Evolutionary conservation across 106 monocot genomes (phyloP).

Genomic region (Narthecium ossifragum): DNA sequence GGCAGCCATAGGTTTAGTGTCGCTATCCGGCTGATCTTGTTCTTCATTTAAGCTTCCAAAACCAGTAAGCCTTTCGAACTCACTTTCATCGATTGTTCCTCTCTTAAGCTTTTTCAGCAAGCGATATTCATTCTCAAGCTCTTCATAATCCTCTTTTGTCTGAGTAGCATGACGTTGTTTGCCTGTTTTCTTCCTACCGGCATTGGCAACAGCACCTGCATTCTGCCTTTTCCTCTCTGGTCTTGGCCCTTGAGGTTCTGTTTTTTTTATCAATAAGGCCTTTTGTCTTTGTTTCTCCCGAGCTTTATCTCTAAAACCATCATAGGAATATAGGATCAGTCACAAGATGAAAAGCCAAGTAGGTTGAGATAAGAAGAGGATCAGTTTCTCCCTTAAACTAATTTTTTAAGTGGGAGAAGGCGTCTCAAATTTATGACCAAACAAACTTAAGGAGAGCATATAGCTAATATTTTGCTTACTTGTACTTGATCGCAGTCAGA

Average conservation of each 20-base stretch:
- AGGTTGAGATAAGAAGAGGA: neutral
- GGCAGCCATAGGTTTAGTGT: no score
- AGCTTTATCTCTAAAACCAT: constrained; percentile 53
- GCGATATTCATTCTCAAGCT: constrained; percentile 77
- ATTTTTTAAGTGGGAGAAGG: neutral
- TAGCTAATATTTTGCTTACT: constrained; percentile 65
- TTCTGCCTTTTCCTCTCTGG: constrained; percentile 24
- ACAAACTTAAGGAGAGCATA: no score
- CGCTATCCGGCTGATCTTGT: constrained; percentile 2
- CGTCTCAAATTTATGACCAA: neutral
- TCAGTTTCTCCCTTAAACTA: no score
- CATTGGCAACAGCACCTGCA: neutral
- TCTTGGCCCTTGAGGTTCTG: constrained; percentile 17
- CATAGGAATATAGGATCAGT: neutral
- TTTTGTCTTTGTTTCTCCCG: constrained; percentile 83
- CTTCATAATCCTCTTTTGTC: constrained; percentile 79
- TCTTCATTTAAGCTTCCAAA: constrained; percentile 28
- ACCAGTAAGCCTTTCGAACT: constrained; percentile 78
- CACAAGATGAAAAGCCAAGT: no score
- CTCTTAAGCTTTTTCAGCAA: constrained; percentile 82
- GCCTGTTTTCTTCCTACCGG: constrained; percentile 75
- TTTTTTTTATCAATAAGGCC: constrained; percentile 32
- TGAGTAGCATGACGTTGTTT: constrained; percentile 63
- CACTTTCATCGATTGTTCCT: constrained; percentile 76
- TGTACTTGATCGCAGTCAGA: constrained; percentile 70